Conservation (phyloP, 163 green algal species). For the Scenedesmus sp. region DNA sequence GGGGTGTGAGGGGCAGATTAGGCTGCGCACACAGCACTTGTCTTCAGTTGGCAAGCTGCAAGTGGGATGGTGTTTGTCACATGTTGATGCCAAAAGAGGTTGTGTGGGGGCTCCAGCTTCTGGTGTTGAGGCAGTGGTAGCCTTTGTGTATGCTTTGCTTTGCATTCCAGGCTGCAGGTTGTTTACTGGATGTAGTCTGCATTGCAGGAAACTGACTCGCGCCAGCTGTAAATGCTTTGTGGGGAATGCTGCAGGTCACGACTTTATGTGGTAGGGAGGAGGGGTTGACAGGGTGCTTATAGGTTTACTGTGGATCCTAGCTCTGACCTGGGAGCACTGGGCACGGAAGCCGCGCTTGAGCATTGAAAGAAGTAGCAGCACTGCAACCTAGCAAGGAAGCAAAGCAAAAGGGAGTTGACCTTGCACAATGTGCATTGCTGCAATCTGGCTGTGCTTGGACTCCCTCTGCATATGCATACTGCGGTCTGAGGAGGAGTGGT, state of each 20-base stretch:
- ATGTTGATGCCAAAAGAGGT: background rate
- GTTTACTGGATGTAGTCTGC: background rate
- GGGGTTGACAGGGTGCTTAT: background rate
- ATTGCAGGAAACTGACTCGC: too few species aligned
- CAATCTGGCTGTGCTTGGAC: too few species aligned
- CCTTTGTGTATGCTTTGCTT: background rate
- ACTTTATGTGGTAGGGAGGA: too few species aligned
- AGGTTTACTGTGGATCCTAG: background rate
- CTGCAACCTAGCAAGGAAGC: too few species aligned
- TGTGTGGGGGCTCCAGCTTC: too few species aligned
- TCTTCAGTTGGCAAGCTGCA: background rate
- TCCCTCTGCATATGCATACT: too few species aligned
- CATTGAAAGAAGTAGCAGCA: background rate
- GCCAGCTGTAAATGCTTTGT: background rate
- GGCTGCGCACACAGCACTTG: constrained; percentile 3
- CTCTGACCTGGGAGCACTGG: background rate
- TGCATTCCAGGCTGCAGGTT: background rate
- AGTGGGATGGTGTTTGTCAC: background rate
- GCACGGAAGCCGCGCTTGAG: background rate
- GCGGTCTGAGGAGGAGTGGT: too few species aligned
- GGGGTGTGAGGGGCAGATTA: background rate
- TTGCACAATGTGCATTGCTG: too few species aligned
- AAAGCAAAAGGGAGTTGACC: too few species aligned
- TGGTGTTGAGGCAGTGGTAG: background rate
- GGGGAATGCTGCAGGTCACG: background rate